phyloP scores from a whole-genome alignment of 345 rosid species.

The Conringia planisiliqua region DNA sequence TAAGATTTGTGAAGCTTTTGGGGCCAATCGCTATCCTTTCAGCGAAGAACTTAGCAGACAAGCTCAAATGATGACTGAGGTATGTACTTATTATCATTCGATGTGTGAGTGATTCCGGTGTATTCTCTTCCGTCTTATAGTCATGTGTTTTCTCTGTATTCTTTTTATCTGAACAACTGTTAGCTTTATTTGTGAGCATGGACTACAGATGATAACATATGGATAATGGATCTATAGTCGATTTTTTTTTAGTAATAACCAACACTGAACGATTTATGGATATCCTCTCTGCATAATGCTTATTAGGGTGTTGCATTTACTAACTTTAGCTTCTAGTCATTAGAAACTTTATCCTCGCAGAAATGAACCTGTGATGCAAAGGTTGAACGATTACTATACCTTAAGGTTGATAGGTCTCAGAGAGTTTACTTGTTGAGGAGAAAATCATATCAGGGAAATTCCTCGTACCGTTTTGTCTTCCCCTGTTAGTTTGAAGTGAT shows the following conservation, averaged over 20 bases:
- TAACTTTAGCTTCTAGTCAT: neutral
- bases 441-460: neutral
- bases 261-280: neutral
- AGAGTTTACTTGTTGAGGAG: neutral
- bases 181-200: neutral
- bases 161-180: neutral
- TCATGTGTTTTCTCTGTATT: neutral
- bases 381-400: neutral
- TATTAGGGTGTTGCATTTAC: conserved; percentile 2
- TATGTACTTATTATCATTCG: conserved; percentile 24
- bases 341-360: neutral
- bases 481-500: neutral
- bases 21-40: conserved; percentile 92
- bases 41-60: conserved; percentile 75
- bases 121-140: neutral
- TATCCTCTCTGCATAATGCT: neutral
- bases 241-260: neutral
- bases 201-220: neutral
- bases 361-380: conserved; percentile 3
- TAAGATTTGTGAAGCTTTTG: conserved; percentile 97
- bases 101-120: neutral
- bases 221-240: conserved; percentile 7
- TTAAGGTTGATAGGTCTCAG: neutral
- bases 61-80: conserved; percentile 63
- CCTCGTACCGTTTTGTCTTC: conserved; percentile 2